Evolutionary conservation across 2,329 filamentous ascomycete genomes (phyloP).

Genomic region (Lasiodiplodia sp.): DNA sequence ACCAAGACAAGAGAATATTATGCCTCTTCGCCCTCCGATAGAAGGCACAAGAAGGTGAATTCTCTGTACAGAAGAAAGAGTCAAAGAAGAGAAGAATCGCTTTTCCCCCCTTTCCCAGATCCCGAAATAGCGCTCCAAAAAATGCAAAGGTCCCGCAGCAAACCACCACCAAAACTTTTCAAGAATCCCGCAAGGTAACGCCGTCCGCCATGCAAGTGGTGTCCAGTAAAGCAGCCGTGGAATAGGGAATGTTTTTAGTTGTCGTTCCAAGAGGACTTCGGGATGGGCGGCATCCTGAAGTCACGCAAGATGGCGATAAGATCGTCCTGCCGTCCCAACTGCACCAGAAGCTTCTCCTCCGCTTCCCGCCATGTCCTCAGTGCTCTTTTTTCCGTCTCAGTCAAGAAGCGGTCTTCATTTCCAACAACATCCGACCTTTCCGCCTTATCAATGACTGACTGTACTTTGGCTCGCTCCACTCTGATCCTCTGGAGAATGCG

Average conservation of each 20-base stretch:
- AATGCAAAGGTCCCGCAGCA: not conserved
- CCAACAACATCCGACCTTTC: conserved; percentile 87
- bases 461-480: conserved; percentile 75
- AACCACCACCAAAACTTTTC: not conserved
- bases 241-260: not conserved
- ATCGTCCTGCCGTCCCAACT: conserved; percentile 83
- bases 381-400: conserved; percentile 73
- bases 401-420: conserved; percentile 81
- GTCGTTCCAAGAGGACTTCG: conserved; percentile 16
- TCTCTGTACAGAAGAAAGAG: conserved; percentile 21
- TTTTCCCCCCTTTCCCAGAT: not conserved
- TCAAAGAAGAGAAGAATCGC: conserved; percentile 10
- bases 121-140: conserved; percentile 9
- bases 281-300: conserved; percentile 37
- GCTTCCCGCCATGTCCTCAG: conserved; percentile 68
- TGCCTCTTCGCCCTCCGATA: not conserved
- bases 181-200: conserved; percentile 8
- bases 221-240: conserved; percentile 5
- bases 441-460: conserved; percentile 78
- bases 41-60: not conserved
- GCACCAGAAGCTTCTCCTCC: conserved; percentile 76
- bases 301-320: conserved; percentile 84
- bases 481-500: conserved; percentile 81
- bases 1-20: conserved; percentile 23
- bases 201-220: conserved; percentile 28